Base-by-base conservation (phyloP, 441 rosid genomes). In the Populus hybrid region DNA sequence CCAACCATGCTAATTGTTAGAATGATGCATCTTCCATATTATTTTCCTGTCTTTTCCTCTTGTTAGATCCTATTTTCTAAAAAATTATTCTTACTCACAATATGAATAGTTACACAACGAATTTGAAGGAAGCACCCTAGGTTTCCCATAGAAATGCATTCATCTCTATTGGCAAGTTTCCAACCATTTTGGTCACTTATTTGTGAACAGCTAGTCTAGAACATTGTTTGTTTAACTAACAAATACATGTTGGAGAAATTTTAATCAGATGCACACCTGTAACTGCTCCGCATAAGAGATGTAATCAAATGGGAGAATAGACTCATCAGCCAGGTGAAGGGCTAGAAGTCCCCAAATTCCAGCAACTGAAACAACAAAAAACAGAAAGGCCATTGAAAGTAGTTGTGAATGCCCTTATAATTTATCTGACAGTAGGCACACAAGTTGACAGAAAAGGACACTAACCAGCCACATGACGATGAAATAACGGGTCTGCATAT, bases 401-500 rank as follows among this genome's bases (percentile, higher is more conserved):
- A 59, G n/a, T 74, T 14, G 69, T 35, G 59, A 63, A 54, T 50
- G 69, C 23, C 71, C 77, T 50, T 20, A 18, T 12, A 36, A 23
- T 38, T 18, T 1, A 77, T 26, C 54, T 50, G 36, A 59, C n/a
- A 77, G 8, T 14, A 64, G 34, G 72, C 46, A 72, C 10, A 20
- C 71, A 16, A 35, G 59, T 28, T 3, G 24, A 23, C 24, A 83
- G 57, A 36, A n/a, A 78, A 72, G 35, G 69, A 76, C 77, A 78
- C 88, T 86, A 81, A 95, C 99, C 93, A 26, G 99, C 94, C 72
- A 93, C 90, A 78, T 95, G 99, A 18, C 98, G 98, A 69, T 86
- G 92, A 81, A 95, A 92, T 76, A 87, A 78, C 24, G 97, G 99
- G 86, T 95, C 98, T 2, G 88, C 97, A 2, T 88, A 36, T 80